phyloP scores from a whole-genome alignment of 768 basidiomycete genomes.

The Boletus sp. region DNA sequence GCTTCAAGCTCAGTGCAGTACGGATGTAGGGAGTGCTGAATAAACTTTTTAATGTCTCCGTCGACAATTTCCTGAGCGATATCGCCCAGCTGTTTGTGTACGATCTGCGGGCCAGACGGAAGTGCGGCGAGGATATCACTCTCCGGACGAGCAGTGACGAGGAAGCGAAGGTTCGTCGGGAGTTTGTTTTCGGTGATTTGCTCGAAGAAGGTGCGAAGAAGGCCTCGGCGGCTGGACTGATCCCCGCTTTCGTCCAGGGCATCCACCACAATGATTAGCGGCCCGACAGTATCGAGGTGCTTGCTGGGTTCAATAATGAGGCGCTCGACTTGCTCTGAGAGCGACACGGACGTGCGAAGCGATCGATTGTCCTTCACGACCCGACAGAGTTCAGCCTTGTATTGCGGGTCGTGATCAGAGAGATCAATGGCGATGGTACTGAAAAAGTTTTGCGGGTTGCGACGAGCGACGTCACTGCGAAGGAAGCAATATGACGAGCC shows the following conservation, averaged over 20 bases:
- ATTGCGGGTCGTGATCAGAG: slow-evolving; percentile 32
- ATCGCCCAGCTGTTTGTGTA: slow-evolving; percentile 17
- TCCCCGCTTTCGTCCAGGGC: slow-evolving; percentile 33
- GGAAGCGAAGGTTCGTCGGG: slow-evolving; percentile 25
- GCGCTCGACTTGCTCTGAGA: slow-evolving; percentile 26
- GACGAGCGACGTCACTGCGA: slow-evolving; percentile 11
- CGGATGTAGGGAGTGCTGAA: slow-evolving; percentile 11
- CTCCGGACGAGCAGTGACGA: slow-evolving; percentile 30
- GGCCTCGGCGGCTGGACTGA: slow-evolving; percentile 7
- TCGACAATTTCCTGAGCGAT: slow-evolving; percentile 12
- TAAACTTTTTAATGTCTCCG: slow-evolving; percentile 15
- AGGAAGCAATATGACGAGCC: slow-evolving; percentile 35
- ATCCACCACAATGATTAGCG: slow-evolving; percentile 36
- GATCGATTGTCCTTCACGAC: slow-evolving; percentile 22
- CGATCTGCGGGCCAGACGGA: neutral
- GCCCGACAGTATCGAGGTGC: slow-evolving; percentile 25
- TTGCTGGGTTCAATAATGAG: slow-evolving; percentile 29
- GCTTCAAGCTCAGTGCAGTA: slow-evolving; percentile 12
- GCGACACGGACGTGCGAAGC: slow-evolving; percentile 17
- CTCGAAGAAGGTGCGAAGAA: slow-evolving; percentile 22
- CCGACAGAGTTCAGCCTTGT: slow-evolving; percentile 13
- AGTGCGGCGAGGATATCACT: slow-evolving; percentile 18
- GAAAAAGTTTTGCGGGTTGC: slow-evolving; percentile 28
- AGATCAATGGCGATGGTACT: slow-evolving; percentile 35
- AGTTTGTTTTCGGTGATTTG: slow-evolving; percentile 11